Evolutionary conservation across 2,329 filamentous ascomycete species (phyloP), one percentile per base, ranked within the genome.

Genomic region (Rosellinia necatrix): DNA sequence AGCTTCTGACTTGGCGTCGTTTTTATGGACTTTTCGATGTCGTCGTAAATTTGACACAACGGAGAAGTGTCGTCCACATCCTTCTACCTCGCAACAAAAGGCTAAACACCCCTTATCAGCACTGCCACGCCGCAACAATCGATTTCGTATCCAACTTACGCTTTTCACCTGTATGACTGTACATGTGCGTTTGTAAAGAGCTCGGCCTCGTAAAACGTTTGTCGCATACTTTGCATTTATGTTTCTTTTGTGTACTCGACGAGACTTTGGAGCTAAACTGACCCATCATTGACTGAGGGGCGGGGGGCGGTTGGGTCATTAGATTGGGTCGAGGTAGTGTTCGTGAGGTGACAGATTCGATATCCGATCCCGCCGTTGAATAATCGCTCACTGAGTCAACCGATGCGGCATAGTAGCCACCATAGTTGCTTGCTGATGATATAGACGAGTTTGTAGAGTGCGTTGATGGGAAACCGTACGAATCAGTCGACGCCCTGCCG

Each of bases 211-310:
- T 97, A 74, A 97, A 97, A 38, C 93, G 87, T 82, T 97, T 97
- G 75, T 97, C 93, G 79, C 93, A 97, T 58, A 97, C 90, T 78
- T 96, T 97, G 84, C 93, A 97, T 80, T 97, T 97, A 79, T 97
- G 94, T 81, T 97, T 97, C 86, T 97, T 97, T 72, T 97, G 92
- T 8, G 93, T 94, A 76, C 91, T 96, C 15, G 91, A 92, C 0
- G 92, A 92, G 49, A 97, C 88, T 76, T 97, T 97, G 61, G 93
- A 97, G 76, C 91, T 97, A 78, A 97, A 97, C 68, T 96, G 92
- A 49, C 91, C 87, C 94, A 99, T 99, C 92, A 99, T 97, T 0
- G 92, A 96, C 71, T 96, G 90, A 1, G 92, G 92, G 15, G 91
- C 91, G 1, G 92, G 91, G 1, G 91, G 91, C 27, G 87, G 81